Evolutionary conservation across 1,284 basidiomycete species (phyloP), one percentile per base, ranked within the genome.

Genomic region (Pyrrhoderma lamaoense): DNA sequence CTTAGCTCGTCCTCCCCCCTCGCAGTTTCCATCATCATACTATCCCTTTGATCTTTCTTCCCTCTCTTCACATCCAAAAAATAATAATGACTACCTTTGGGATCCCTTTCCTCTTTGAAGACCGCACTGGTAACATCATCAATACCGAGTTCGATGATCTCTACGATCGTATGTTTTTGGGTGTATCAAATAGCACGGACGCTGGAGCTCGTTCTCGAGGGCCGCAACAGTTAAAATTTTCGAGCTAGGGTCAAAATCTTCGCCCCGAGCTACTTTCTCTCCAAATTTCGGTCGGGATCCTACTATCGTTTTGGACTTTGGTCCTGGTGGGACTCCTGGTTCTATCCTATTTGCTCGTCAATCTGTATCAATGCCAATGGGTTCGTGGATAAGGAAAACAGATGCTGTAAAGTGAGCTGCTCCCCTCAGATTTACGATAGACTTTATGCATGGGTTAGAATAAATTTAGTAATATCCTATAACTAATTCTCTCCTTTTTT

Each of bases 91-190:
- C 67, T 51, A 64, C 65, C 45, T 59, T 61, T 56, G 64, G 70
- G 2, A 69, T 78, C 57, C 73, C 74, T 31, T 81, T 70, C 66
- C 73, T 76, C 47, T 72, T 86, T 47, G 84, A 86, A 64, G 83
- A 86, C 68, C 77, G 82, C 45, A 81, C 82, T 0, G 82, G 79
- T n/a, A 64, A 69, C 14, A 66, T 75, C 54, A 67, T 70, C 9
- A 65, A 66, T 44, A 75, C 80, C 0, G 82, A 85, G 67, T 85
- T 79, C 57, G 81, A 86, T 60, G 83, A 86, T 59, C 75, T 85
- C 57, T 86, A 86, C 61, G 83, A 86, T 65, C 76, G 83, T 51
- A 65, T 78, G 57, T 86, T 83, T 67, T 73, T 83, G 52, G 80
- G 79, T 52, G 70, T 85, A 40, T n/a, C 47, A 22, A 31, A 31